Conservation (phyloP, 257 asterid species). For the Fraxinus anomala region DNA sequence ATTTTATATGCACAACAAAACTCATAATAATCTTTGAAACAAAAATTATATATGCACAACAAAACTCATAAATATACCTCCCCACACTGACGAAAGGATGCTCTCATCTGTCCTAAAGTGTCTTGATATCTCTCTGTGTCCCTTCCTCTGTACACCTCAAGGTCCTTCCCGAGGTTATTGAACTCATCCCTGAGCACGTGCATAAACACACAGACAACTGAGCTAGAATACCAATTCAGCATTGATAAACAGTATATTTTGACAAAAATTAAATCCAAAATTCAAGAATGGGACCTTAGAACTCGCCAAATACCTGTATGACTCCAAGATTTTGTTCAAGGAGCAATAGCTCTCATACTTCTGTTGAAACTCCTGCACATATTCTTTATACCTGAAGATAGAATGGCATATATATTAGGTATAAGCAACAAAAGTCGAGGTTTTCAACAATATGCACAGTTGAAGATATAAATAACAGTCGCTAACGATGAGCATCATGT, state of each 20-base stretch:
- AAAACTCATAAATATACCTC: constrained; percentile 49
- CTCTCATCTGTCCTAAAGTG: constrained; percentile 56
- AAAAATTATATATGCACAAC: constrained; percentile 16
- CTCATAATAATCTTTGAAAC: constrained; percentile 15
- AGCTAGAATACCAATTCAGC: background rate
- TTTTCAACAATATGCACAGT: constrained; percentile 18
- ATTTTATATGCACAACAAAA: background rate
- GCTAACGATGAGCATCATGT: background rate
- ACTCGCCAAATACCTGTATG: constrained; percentile 63
- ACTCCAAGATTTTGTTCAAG: constrained; percentile 63
- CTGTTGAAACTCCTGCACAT: constrained; percentile 86
- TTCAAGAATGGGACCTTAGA: constrained; percentile 23
- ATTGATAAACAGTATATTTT: background rate
- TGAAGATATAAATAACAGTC: constrained; percentile 16
- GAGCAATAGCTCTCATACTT: constrained; percentile 72
- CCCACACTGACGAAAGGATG: constrained; percentile 75
- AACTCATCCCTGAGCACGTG: constrained; percentile 62
- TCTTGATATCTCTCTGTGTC: constrained; percentile 61
- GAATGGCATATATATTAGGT: constrained; percentile 10
- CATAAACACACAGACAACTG: constrained; percentile 22
- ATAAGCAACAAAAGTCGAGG: constrained; percentile 26
- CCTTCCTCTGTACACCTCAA: constrained; percentile 61
- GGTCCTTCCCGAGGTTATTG: constrained; percentile 67
- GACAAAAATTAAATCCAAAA: constrained; percentile 12
- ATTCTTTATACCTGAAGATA: constrained; percentile 65